Percentiles rank a stretch among this genome's conserved stretches.
Conservation (phyloP, 768 basidiomycete species). For the Gloeophyllum trabeum region DNA sequence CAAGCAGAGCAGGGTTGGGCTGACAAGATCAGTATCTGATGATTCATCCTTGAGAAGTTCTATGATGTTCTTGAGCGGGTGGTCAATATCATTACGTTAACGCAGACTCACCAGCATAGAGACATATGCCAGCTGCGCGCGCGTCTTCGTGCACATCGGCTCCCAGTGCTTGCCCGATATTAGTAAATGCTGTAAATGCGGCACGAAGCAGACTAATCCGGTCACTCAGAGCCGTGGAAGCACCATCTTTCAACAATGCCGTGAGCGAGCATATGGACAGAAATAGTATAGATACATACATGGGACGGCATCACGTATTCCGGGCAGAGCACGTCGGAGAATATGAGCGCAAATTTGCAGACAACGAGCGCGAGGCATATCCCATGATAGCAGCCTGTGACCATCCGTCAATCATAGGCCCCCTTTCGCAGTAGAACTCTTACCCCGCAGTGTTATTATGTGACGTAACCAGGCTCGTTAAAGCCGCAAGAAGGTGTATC, state of each 20-base stretch:
- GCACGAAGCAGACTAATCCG: slow-evolving; percentile 53
- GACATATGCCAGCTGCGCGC: slow-evolving; percentile 63
- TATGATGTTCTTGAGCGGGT: too few species aligned
- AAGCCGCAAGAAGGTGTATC: slow-evolving; percentile 57
- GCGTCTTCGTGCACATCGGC: slow-evolving; percentile 59
- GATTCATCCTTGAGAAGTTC: slow-evolving; percentile 85
- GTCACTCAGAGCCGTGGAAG: too few species aligned
- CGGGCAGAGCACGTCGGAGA: slow-evolving; percentile 59
- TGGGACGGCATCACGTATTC: slow-evolving; percentile 35
- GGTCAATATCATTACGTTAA: too few species aligned
- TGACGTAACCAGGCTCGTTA: slow-evolving; percentile 35
- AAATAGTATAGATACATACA: slow-evolving; percentile 38
- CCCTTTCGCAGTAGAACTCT: slow-evolving; percentile 8
- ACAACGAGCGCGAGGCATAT: too few species aligned
- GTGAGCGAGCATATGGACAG: too few species aligned
- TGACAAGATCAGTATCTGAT: slow-evolving; percentile 66
- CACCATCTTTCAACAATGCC: too few species aligned
- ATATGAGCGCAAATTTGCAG: slow-evolving; percentile 76
- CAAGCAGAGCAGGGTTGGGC: slow-evolving; percentile 69
- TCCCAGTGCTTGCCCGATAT: slow-evolving; percentile 47
- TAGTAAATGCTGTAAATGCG: slow-evolving; percentile 49
- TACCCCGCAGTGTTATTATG: slow-evolving; percentile 20
- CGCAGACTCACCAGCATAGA: slow-evolving; percentile 58
- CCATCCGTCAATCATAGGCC: background rate
- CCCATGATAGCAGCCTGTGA: too few species aligned